phyloP scores from a whole-genome alignment of 169 alveolate genomes.

The Eimeria tenella region DNA sequence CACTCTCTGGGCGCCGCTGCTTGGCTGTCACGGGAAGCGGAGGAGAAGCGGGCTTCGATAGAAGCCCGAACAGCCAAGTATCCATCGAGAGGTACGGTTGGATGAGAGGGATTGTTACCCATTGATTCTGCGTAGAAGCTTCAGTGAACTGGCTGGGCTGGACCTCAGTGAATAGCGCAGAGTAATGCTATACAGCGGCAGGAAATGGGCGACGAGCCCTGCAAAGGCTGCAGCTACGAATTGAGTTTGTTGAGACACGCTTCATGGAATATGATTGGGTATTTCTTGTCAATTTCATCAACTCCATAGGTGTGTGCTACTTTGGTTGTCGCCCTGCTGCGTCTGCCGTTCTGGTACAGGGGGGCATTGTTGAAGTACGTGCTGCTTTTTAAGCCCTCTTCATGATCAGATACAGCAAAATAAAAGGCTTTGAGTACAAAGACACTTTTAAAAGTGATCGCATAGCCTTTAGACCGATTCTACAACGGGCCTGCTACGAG shows the following conservation, averaged over 20 bases:
- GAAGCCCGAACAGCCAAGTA: conserved; percentile 62
- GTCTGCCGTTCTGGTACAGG: neutral
- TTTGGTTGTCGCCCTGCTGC: conserved; percentile 11
- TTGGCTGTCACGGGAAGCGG: neutral
- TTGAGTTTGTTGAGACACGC: neutral
- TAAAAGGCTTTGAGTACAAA: neutral
- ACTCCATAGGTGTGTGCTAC: neutral
- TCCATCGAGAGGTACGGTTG: conserved; percentile 56
- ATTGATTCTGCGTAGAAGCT: neutral
- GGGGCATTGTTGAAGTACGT: conserved; percentile 13
- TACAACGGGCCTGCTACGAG: conserved; percentile 41
- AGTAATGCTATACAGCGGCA: neutral
- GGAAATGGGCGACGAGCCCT: neutral
- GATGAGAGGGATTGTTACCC: conserved; percentile 69
- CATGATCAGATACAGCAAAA: neutral
- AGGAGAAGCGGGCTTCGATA: conserved; percentile 66
- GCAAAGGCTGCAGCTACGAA: neutral
- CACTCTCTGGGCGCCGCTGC: neutral
- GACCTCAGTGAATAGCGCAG: neutral
- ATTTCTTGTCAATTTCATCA: neutral
- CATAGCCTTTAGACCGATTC: conserved; percentile 4
- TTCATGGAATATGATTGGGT: neutral
- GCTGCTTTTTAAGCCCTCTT: conserved; percentile 10
- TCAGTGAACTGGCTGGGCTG: conserved; percentile 1
- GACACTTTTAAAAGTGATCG: neutral